phyloP scores from a whole-genome alignment of 176 grass and related monocot genomes.

The Eragrostis nindensis region DNA sequence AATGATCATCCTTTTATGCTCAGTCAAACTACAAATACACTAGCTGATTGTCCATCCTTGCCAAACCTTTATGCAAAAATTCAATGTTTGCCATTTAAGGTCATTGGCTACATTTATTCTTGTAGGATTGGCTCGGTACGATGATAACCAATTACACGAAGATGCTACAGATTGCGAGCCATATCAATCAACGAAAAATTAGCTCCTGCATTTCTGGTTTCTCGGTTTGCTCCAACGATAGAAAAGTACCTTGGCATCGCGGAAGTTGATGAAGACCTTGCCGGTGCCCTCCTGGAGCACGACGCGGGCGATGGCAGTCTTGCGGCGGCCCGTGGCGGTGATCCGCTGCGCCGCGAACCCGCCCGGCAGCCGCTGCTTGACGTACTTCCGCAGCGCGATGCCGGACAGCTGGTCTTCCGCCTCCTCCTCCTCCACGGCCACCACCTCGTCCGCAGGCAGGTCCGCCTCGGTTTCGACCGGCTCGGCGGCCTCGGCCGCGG shows the following conservation, averaged over 20 bases:
- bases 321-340: constrained; percentile 84
- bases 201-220: background rate
- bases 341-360: constrained; percentile 93
- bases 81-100: too few relatives aligned
- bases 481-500: constrained; percentile 40
- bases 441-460: constrained; percentile 14
- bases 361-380: constrained; percentile 80
- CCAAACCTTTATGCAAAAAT: background rate
- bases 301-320: constrained; percentile 83
- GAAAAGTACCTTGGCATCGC: constrained; percentile 82
- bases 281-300: constrained; percentile 92
- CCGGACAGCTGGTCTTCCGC: constrained; percentile 43
- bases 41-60: background rate
- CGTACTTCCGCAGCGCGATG: constrained; percentile 64
- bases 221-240: background rate
- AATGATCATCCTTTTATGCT: background rate
- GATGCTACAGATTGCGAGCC: background rate
- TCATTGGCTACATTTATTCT: too few relatives aligned
- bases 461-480: background rate
- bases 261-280: constrained; percentile 92
- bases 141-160: background rate
- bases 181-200: background rate
- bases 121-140: background rate
- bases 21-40: background rate
- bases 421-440: constrained; percentile 48